Percentiles rank a stretch among this genome's conserved stretches.
Conservation (phyloP, 495 filamentous ascomycete species). For the Penicillium longicatenatum region DNA sequence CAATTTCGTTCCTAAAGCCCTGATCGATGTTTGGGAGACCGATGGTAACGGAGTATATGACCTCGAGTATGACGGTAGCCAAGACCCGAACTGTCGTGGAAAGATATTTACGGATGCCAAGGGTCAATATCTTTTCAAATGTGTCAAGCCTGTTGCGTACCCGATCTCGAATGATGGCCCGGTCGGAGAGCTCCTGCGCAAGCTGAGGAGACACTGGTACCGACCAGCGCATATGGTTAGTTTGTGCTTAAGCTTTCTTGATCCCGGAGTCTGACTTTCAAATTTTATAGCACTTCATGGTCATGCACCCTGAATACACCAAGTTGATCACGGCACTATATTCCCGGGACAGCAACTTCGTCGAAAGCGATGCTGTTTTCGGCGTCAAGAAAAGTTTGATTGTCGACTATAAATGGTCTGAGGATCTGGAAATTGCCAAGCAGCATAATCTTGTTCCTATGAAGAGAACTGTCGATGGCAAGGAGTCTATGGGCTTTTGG, state of each 20-base stretch:
- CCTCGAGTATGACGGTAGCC: not conserved
- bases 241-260: not conserved
- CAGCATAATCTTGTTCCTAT: not conserved
- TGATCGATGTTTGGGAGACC: not conserved
- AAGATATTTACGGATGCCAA: not conserved
- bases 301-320: not conserved
- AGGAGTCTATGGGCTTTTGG: constrained; percentile 15
- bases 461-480: constrained; percentile 10
- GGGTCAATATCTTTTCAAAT: not conserved
- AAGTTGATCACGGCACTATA: not conserved
- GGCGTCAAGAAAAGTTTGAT: not conserved
- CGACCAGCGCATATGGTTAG: not conserved
- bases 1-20: not conserved
- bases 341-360: not conserved
- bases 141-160: not conserved
- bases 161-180: not conserved
- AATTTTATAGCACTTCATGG: not conserved
- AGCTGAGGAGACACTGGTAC: not conserved
- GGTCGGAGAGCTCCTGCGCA: not conserved
- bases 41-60: not conserved
- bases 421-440: not conserved
- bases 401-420: not conserved
- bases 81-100: not conserved
- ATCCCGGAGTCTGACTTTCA: not conserved
- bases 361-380: not conserved